Evolutionary conservation across 352 stramenopile species (phyloP), one percentile per base, ranked within the genome.

Genomic region (Globisporangium acanthophoron): DNA sequence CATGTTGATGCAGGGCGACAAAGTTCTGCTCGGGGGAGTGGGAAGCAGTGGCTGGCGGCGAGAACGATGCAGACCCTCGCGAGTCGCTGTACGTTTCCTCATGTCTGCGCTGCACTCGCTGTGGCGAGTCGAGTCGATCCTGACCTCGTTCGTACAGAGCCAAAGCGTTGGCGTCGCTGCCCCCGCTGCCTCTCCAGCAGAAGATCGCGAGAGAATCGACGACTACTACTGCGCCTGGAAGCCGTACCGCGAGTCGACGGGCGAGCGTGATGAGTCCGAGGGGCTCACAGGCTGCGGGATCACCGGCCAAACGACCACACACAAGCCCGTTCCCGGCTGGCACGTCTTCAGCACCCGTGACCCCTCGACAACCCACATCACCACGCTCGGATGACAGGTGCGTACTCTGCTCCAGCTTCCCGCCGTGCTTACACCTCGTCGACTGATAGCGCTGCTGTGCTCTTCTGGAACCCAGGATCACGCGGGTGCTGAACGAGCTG

Each of bases 401-500:
- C 24, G 52, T 39, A 18, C 0, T 3, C 5, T 5, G 21, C 1
- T n/a, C 13, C 29, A 41, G 21, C 16, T 29, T 5, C 18, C 40
- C 2, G 13, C 16, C 21, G 21, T 47, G 15, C 15, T 18, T 18
- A 5, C 5, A 43, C 13, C 37, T 18, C 3, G 57, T 13, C 1
- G 18, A 35, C 11, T 24, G 39, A 15, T 33, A 15, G n/a, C 21
- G 4, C 33, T 16, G 29, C 13, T 47, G 33, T 61, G 31, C 16
- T 47, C 37, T 52, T 27, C 24, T 27, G 24, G 47, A 13, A 24
- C 1, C 20, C 47, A 90, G 80, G 39, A 84, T 93, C 52, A 58
- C 74, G 9, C 51, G 58, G 11, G 66, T 91, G 15, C 61, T 93
- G 27, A 66, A 67, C 33, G 76, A 90, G 5, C 52, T 93, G 35